phyloP scores from a whole-genome alignment of 1,284 basidiomycete genomes.

The Fomitiporia mediterranea region DNA sequence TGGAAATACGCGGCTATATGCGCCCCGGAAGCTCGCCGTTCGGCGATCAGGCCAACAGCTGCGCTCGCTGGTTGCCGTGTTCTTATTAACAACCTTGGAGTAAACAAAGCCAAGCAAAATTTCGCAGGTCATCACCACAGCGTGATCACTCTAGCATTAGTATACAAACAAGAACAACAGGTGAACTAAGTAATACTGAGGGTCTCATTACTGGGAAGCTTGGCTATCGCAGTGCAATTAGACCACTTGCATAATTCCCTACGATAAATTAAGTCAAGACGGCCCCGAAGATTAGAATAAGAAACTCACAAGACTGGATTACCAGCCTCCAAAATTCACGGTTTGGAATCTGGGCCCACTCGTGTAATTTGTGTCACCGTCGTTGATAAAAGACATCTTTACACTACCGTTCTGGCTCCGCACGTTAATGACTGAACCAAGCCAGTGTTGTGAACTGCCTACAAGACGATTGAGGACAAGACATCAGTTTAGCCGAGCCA shows the following conservation, averaged over 20 bases:
- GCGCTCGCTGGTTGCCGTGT: too few species aligned
- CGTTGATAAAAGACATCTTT: conserved; percentile 6
- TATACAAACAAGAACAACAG: background rate
- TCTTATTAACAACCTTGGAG: too few species aligned
- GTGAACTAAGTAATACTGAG: background rate
- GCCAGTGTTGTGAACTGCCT: background rate
- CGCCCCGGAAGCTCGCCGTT: too few species aligned
- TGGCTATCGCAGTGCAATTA: background rate
- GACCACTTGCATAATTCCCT: background rate
- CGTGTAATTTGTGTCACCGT: background rate
- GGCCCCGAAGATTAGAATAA: background rate
- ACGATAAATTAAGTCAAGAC: background rate
- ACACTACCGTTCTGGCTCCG: conserved; percentile 1
- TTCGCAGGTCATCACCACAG: too few species aligned
- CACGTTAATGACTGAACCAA: conserved; percentile 3
- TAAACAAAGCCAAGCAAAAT: too few species aligned
- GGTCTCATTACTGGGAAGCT: background rate
- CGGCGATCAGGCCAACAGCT: too few species aligned
- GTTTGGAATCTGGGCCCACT: too few species aligned
- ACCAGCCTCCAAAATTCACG: background rate
- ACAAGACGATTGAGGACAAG: background rate
- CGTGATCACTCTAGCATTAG: too few species aligned
- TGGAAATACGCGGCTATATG: too few species aligned
- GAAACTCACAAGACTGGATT: too few species aligned
- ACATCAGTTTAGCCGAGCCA: background rate